A percentile compares a stretch with the other conserved stretches of the same genome.
phyloP scores from a whole-genome alignment of 2,329 filamentous ascomycete genomes.

The Aureobasidium namibiae region DNA sequence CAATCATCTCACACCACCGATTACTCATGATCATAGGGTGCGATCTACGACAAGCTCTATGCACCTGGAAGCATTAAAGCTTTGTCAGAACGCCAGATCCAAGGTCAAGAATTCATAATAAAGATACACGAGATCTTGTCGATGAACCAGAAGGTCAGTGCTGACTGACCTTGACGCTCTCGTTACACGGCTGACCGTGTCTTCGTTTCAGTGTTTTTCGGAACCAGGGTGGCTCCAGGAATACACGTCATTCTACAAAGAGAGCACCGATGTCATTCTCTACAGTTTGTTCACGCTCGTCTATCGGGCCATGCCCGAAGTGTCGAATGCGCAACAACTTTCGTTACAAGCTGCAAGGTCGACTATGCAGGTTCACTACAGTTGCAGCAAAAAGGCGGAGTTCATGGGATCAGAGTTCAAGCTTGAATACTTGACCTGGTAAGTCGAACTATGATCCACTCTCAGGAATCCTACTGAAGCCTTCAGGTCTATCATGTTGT shows the following conservation, averaged over 20 bases:
- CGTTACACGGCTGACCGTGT: not conserved
- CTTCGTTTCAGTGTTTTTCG: not conserved
- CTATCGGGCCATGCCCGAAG: conserved; percentile 8
- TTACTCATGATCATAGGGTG: not conserved
- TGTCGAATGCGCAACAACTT: not conserved
- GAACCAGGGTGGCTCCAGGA: not conserved
- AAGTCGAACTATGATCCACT: not conserved
- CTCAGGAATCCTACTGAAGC: not conserved
- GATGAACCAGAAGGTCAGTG: not conserved
- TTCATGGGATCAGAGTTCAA: not conserved
- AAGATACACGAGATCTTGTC: not conserved
- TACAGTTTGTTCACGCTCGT: conserved; percentile 10
- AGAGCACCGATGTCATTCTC: not conserved
- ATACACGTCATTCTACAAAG: not conserved
- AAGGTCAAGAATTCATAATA: not conserved
- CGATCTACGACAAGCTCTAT: conserved; percentile 14
- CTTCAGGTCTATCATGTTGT: conserved; percentile 32
- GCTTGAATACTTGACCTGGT: conserved; percentile 4
- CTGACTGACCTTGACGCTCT: not conserved
- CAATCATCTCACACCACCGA: not conserved
- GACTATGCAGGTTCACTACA: conserved; percentile 7
- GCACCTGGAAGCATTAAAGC: conserved; percentile 15
- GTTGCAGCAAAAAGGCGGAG: not conserved
- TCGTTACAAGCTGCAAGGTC: conserved; percentile 3
- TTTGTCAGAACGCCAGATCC: not conserved